Evolutionary conservation across 2,329 filamentous ascomycete species (phyloP), one percentile per base, ranked within the genome.

Genomic region (Microascus cirrosus): DNA sequence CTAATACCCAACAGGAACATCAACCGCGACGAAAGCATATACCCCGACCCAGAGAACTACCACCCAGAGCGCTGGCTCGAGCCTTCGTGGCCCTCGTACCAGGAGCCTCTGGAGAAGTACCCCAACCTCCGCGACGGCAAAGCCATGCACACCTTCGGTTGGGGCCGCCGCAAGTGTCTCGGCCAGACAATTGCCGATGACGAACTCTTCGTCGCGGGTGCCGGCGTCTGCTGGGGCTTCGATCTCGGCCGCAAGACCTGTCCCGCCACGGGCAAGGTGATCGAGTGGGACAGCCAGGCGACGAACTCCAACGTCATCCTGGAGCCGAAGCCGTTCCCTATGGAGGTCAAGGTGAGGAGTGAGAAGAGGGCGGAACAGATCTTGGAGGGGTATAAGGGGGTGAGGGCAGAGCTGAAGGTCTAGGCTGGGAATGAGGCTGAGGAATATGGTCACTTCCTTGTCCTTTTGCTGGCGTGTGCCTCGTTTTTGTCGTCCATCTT

Each of bases 131-230:
- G 83, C 62, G 76, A 79, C 65, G 76, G 77, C 42, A 69, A 72
- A 2, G 77, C 77, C 42, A 82, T 85, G 78, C 79, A 83, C 61
- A 83, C 79, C 0, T 86, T 86, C 64, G 83, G 83, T 32, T 86
- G 77, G 74, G 84, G 83, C 36, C 80, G 83, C 51, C 77, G 84
- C 61, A 77, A 78, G 15, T 87, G 83, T 63, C 75, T 85, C 4
- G 83, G 83, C 5, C 80, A 83, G 69, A 78, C 79, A 58, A 77
- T 86, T 53, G 84, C 81, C 28, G 81, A 85, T 63, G 79, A 82
- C 64, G 80, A 83, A 68, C 74, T 80, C 63, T 77, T 80, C 62
- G 70, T 80, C 53, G 71, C 74, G 8, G 76, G 73, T 24, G 77
- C 77, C 3, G 68, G 68, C 7, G 65, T 78, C 11, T 72, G 77